A percentile compares a stretch with the other conserved stretches of the same genome.
Conservation (phyloP, 2,329 filamentous ascomycete species). For the Diaporthe sp. region DNA sequence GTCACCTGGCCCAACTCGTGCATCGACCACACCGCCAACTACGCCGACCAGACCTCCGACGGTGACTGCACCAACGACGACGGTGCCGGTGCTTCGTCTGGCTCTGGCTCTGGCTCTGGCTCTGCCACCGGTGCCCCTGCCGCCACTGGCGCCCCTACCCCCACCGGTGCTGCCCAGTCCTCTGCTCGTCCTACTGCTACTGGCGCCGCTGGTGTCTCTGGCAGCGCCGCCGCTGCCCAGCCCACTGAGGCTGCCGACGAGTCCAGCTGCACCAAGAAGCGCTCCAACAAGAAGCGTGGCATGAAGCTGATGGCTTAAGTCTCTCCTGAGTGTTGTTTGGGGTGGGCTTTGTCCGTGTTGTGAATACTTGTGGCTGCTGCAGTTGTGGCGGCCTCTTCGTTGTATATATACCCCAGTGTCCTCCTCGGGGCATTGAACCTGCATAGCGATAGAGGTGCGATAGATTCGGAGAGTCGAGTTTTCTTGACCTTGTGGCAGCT, state of each 20-base stretch:
- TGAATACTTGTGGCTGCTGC: background rate
- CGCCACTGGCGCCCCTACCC: background rate
- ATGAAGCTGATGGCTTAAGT: constrained; percentile 23
- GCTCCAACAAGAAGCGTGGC: constrained; percentile 13
- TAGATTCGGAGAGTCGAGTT: background rate
- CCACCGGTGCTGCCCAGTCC: background rate
- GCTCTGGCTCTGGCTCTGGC: background rate
- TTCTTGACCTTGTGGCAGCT: background rate
- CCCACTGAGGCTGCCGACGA: background rate
- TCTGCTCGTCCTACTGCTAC: background rate
- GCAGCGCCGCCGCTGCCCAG: background rate
- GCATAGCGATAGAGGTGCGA: constrained; percentile 20
- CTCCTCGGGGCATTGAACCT: background rate
- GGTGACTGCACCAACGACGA: constrained; percentile 47
- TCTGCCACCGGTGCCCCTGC: background rate
- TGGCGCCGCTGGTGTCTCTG: background rate
- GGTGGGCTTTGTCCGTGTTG: background rate
- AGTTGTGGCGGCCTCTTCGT: background rate
- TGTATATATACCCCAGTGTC: constrained; percentile 14
- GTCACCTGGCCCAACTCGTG: constrained; percentile 47
- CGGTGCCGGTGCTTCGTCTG: constrained; percentile 15
- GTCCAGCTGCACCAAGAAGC: constrained; percentile 22
- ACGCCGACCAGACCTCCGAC: constrained; percentile 44
- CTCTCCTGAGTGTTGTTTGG: background rate
- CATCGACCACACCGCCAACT: constrained; percentile 51